Evolutionary conservation across 257 asterid genomes (phyloP).

Genomic region (Eucommia ulmoides): DNA sequence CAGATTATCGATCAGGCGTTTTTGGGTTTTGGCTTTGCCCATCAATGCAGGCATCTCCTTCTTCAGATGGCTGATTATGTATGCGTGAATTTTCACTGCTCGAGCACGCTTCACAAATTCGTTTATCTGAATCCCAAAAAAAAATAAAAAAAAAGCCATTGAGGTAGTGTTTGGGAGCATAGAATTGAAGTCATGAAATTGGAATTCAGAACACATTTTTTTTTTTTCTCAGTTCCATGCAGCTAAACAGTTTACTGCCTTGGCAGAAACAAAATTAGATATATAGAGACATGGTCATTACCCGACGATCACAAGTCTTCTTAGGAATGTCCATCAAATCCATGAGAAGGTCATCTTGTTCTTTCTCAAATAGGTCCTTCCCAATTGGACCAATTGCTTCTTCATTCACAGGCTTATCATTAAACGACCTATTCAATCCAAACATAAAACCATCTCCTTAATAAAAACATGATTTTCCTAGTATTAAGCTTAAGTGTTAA

Average conservation of each 20-base stretch:
- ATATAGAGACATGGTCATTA: too few relatives aligned
- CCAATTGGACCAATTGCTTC: constrained; percentile 59
- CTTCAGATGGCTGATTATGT: constrained; percentile 84
- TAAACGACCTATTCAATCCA: constrained; percentile 48
- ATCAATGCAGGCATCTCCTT: constrained; percentile 85
- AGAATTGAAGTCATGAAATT: too few relatives aligned
- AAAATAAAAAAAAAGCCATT: neutral
- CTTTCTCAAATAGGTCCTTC: constrained; percentile 81
- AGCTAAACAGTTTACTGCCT: too few relatives aligned
- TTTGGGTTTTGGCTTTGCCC: constrained; percentile 79
- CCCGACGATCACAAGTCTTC: constrained; percentile 94
- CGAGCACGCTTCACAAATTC: constrained; percentile 93
- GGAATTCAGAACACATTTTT: too few relatives aligned
- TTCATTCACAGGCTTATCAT: constrained; percentile 69
- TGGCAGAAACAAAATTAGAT: too few relatives aligned
- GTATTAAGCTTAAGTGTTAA: too few relatives aligned
- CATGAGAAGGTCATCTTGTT: constrained; percentile 81
- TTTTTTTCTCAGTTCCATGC: too few relatives aligned
- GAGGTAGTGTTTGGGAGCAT: too few relatives aligned
- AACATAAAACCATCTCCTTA: too few relatives aligned
- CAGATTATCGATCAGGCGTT: constrained; percentile 44
- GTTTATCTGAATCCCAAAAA: constrained; percentile 39
- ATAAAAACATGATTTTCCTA: too few relatives aligned
- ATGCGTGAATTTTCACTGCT: constrained; percentile 91
- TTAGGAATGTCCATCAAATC: constrained; percentile 91